Evolutionary conservation across 2,329 filamentous ascomycete species (phyloP), one percentile per base, ranked within the genome.

Genomic region (Teratosphaeria gauchensis): DNA sequence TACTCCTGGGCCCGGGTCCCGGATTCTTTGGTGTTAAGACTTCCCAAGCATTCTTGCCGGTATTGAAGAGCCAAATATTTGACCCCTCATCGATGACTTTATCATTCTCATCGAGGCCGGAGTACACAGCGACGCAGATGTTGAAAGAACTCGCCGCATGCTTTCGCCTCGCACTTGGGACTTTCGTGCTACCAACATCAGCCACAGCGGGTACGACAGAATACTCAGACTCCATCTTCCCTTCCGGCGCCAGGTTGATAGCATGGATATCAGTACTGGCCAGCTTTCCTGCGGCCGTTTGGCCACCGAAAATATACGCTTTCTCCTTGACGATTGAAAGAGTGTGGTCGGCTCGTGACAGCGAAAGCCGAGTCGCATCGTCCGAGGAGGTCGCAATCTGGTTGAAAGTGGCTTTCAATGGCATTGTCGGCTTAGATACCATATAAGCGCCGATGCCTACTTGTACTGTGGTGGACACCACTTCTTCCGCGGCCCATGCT

Each of bases 261-360:
- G 69, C 68, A 56, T 78, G 76, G 1, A 77, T 68, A 14, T 78
- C 76, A 55, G 73, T 77, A 57, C 71, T 73, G 3, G 74, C 73
- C 14, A 76, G 60, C 30, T 69, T 65, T n/a, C 69, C 69, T 6
- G 68, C 65, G 1, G 68, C 61, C 28, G 71, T 73, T 38, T 71
- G 68, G 53, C 76, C 76, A 42, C 76, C 76, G 58, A 77, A 78
- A 28, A 78, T 72, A 62, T 75, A 77, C 4, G 75, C 75, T 61
- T 75, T 76, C 63, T 76, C 72, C 46, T 68, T 64, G 33, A 77
- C 65, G 1, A 76, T 66, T 1, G 71, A 75, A 24, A 77, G 56
- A 4, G 71, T 73, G 58, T 77, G 75, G 54, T 73, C 71, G 59
- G 70, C 66, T 28, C 70, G 65, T 11, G 65, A 61, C 11, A 71